These are phyloP conservation scores for Tylopilus sp. DNA, from an alignment of 768 basidiomycete genomes.

Conservation along the genomic window DNA sequence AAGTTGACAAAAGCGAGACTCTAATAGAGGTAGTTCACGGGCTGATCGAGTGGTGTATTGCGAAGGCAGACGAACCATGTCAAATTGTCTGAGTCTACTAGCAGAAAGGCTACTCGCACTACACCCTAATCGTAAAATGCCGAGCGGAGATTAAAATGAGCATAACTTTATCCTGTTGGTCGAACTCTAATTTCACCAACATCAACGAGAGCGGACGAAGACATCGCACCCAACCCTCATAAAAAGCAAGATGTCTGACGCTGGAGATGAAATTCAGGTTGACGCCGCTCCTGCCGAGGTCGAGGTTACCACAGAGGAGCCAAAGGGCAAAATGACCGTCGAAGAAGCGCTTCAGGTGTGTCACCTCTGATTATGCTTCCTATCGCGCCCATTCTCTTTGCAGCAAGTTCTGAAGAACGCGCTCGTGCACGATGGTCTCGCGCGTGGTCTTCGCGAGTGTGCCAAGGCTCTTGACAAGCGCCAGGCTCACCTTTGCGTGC, in stretches of 20 bases:
- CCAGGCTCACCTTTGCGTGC: slow-evolving; percentile 96
- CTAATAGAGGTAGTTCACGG: slow-evolving; percentile 34
- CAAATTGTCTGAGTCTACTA: background rate
- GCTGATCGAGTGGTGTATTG: background rate
- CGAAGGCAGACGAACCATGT: slow-evolving; percentile 29
- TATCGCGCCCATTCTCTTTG: slow-evolving; percentile 7
- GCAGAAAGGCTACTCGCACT: background rate
- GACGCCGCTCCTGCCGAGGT: slow-evolving; percentile 63
- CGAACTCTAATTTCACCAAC: slow-evolving; percentile 58
- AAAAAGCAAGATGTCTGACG: slow-evolving; percentile 82
- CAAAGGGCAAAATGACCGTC: slow-evolving; percentile 93
- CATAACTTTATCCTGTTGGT: slow-evolving; percentile 25
- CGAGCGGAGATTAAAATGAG: slow-evolving; percentile 53
- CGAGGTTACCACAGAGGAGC: slow-evolving; percentile 83
- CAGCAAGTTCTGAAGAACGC: slow-evolving; percentile 99
- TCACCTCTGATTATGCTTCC: background rate
- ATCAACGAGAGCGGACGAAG: slow-evolving; percentile 97
- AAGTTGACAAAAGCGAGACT: slow-evolving; percentile 73
- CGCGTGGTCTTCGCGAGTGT: slow-evolving; percentile 95
- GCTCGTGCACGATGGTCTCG: slow-evolving; percentile 96
- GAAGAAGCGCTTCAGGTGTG: slow-evolving; percentile 89
- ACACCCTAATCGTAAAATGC: slow-evolving; percentile 34
- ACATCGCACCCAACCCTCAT: slow-evolving; percentile 46
- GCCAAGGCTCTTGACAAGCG: slow-evolving; percentile 99
- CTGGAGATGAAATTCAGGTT: slow-evolving; percentile 91